A percentile compares a stretch with the other conserved stretches of the same genome.
phyloP scores from a whole-genome alignment of 768 basidiomycete species.

The Lactarius evosmus region DNA sequence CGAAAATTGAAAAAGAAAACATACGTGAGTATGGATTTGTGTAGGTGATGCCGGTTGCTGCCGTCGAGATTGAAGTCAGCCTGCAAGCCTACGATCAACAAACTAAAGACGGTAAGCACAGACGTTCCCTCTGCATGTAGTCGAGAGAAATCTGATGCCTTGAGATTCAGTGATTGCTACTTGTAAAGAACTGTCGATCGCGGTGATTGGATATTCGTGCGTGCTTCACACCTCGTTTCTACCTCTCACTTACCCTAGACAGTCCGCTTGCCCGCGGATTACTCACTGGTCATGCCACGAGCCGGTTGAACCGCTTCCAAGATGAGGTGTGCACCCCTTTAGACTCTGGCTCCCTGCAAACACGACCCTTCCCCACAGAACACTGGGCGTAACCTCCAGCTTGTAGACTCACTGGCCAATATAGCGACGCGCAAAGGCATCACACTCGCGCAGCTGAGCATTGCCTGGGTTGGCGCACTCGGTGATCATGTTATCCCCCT shows the following conservation, averaged over 20 bases:
- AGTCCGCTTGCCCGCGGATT: constrained; percentile 55
- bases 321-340: constrained; percentile 32
- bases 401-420: constrained; percentile 40
- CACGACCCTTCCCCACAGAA: constrained; percentile 30
- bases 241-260: constrained; percentile 9
- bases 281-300: constrained; percentile 49
- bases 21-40: background rate
- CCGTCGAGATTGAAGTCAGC: constrained; percentile 67
- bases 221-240: background rate
- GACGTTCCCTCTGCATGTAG: background rate
- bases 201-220: constrained; percentile 57
- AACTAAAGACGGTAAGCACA: constrained; percentile 41
- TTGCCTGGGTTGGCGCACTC: constrained; percentile 41
- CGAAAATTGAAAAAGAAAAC: background rate
- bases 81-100: constrained; percentile 56
- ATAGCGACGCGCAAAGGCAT: constrained; percentile 44
- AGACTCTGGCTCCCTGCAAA: constrained; percentile 11
- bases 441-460: constrained; percentile 39
- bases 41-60: constrained; percentile 54
- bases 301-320: constrained; percentile 37
- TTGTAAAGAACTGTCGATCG: constrained; percentile 50
- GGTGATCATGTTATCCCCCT: constrained; percentile 44
- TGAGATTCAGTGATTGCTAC: constrained; percentile 45
- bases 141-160: background rate
- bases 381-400: constrained; percentile 40